Base-by-base conservation (phyloP, 768 basidiomycete genomes). In the Auricularia auricula-judae region DNA sequence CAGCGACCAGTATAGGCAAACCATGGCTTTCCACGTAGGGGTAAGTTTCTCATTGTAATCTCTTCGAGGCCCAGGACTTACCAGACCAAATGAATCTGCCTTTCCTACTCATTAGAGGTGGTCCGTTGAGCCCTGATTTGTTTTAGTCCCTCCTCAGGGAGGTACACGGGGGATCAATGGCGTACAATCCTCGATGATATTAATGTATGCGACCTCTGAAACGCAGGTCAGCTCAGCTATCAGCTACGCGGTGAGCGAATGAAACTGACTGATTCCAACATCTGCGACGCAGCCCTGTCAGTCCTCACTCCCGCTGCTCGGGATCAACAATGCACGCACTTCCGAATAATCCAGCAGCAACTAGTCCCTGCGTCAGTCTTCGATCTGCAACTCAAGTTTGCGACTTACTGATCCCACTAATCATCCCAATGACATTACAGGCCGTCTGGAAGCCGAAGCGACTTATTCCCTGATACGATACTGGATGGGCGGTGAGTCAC, bases 291-390 rank as follows among this genome's bases (percentile, higher is more conserved):
- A 29, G 29, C 29, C 29, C 29, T 29, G 29, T 29, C 29, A 29
- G 29, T 29, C 29, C 29, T 29, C 29, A 29, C 29, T 29, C 29
- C 29, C 29, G 29, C 29, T 29, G 29, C 29, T 29, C 29, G 29
- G 29, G 29, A 29, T 29, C 29, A 3, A 3, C 29, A 29, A 29
- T 29, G 29, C 29, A 61, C 56, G 56, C 56, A 59, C 56, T 86
- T 3, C 84, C 84, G 65, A 86, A 86, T 7, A 86, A 71, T 21
- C 83, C 83, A 18, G 84, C 85, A 1, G 85, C 86, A 56, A 86
- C 39, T 42, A 14, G 7, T 42, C 39, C 12, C 39, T 8, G 8
- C 39, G 4, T 42, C 39, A 42, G 39, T 42, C 39, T 42, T 14
- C 29, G 8, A 42, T 14, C 39, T 14, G 39, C 39, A 1, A 42